Conservation (phyloP, 495 filamentous ascomycete genomes). For the Saxispiralis lemnorum region DNA sequence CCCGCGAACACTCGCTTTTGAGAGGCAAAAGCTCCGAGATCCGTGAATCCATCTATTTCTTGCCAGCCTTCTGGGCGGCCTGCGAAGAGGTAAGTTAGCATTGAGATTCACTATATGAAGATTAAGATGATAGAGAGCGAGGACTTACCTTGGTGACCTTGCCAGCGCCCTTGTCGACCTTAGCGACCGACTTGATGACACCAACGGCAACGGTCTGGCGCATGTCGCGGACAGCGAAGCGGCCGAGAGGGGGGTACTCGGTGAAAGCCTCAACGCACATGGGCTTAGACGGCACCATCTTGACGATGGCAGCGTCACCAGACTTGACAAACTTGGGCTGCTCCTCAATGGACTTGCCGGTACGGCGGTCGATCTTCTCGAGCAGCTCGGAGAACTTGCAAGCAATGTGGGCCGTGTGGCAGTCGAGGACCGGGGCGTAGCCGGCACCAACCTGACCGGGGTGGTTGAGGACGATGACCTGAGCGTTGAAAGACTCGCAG, state of each 20-base stretch:
- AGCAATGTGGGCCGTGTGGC: conserved; percentile 99
- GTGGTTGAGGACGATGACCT: conserved; percentile 99
- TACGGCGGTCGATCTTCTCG: conserved; percentile 99
- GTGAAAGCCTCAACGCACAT: conserved; percentile 99
- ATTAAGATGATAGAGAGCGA: neutral
- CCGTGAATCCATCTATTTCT: conserved; percentile 36
- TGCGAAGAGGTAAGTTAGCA: conserved; percentile 3
- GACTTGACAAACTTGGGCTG: conserved; percentile 99
- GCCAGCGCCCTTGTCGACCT: conserved; percentile 48
- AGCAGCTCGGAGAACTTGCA: conserved; percentile 99
- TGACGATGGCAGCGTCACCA: conserved; percentile 98
- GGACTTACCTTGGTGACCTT: conserved; percentile 52
- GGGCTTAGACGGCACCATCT: conserved; percentile 99
- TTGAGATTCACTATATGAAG: conserved; percentile 1
- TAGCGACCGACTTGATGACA: conserved; percentile 38
- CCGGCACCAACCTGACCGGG: conserved; percentile 97
- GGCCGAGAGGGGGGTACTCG: conserved; percentile 94
- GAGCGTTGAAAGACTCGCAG: conserved; percentile 87
- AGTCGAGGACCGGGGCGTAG: conserved; percentile 96
- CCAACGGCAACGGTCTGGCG: conserved; percentile 82
- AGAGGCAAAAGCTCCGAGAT: conserved; percentile 1
- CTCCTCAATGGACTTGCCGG: conserved; percentile 87
- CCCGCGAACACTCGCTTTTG: conserved; percentile 3
- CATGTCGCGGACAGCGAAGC: conserved; percentile 35
- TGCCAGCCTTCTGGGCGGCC: conserved; percentile 44